A percentile compares a stretch with the other conserved stretches of the same genome.
phyloP scores from a whole-genome alignment of 2,329 filamentous ascomycete species.

The Monilinia fructigena region DNA sequence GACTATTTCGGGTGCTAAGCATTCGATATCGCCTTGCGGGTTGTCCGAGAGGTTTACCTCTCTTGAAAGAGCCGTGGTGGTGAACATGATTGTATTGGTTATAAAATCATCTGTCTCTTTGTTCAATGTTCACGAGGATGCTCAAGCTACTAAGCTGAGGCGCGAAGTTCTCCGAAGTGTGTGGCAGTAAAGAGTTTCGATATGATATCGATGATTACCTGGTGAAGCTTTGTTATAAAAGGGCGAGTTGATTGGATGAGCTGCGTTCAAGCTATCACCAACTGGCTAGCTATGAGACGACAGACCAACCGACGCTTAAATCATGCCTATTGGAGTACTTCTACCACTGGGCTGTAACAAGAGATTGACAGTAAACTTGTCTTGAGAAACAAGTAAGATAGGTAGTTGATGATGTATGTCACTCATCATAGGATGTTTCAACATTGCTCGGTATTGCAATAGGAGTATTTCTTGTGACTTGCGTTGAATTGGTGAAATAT shows the following conservation, averaged over 20 bases:
- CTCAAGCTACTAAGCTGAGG: neutral
- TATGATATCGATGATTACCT: conserved; percentile 21
- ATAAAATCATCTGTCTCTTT: neutral
- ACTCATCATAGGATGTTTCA: conserved; percentile 23
- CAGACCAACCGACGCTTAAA: no score
- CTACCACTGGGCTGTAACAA: no score
- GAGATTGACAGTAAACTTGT: no score
- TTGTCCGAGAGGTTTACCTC: no score
- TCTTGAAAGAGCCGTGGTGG: no score
- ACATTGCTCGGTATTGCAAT: conserved; percentile 32
- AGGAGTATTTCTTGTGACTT: conserved; percentile 34
- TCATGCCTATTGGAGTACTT: no score
- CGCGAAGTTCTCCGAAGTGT: neutral
- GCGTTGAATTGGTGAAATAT: conserved; percentile 33
- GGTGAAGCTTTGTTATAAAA: no score
- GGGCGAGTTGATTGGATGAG: no score
- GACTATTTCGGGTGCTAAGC: no score
- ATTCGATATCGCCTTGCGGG: no score
- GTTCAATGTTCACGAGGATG: neutral
- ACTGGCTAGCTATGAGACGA: no score
- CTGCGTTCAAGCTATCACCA: no score
- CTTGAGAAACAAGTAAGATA: neutral
- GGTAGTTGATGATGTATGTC: neutral
- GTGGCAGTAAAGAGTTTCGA: neutral
- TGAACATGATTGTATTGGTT: neutral